Percentiles rank a stretch among this genome's conserved stretches.
phyloP scores from a whole-genome alignment of 345 rosid genomes.

The Eucalyptus sp. region DNA sequence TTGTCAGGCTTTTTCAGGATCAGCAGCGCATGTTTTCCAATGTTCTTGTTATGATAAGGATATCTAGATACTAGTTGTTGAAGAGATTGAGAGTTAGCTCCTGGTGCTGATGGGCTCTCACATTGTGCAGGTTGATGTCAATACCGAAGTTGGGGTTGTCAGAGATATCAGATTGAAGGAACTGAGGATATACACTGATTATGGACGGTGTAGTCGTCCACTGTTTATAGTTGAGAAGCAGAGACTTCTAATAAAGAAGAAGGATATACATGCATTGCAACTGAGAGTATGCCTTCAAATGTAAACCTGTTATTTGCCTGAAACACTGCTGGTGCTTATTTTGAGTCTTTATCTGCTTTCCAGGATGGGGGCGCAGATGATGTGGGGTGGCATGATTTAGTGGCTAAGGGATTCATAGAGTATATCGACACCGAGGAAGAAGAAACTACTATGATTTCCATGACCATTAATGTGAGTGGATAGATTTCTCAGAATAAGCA shows the following conservation, averaged over 20 bases:
- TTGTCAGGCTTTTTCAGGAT: background rate
- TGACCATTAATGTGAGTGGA: slow-evolving; percentile 87
- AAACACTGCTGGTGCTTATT: background rate
- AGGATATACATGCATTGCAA: slow-evolving; percentile 75
- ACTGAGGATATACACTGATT: slow-evolving; percentile 87
- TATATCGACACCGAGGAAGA: slow-evolving; percentile 98
- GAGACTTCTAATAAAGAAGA: slow-evolving; percentile 82
- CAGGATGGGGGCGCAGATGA: slow-evolving; percentile 75
- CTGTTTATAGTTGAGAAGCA: slow-evolving; percentile 93
- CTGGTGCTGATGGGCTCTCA: background rate
- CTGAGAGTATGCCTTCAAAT: slow-evolving; percentile 46
- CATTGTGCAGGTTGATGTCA: slow-evolving; percentile 70
- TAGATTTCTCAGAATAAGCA: background rate
- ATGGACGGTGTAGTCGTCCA: slow-evolving; percentile 98
- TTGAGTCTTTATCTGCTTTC: background rate
- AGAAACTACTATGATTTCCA: slow-evolving; percentile 98
- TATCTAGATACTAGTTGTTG: background rate
- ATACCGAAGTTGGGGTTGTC: slow-evolving; percentile 97
- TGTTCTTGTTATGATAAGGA: background rate
- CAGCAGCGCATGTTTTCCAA: background rate
- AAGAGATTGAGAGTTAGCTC: background rate
- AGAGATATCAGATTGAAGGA: slow-evolving; percentile 89
- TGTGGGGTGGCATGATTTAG: slow-evolving; percentile 93
- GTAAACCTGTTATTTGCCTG: background rate
- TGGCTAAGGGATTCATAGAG: slow-evolving; percentile 79